Base-by-base conservation (phyloP, 345 rosid genomes). In the Eucalyptus polyanthemos region DNA sequence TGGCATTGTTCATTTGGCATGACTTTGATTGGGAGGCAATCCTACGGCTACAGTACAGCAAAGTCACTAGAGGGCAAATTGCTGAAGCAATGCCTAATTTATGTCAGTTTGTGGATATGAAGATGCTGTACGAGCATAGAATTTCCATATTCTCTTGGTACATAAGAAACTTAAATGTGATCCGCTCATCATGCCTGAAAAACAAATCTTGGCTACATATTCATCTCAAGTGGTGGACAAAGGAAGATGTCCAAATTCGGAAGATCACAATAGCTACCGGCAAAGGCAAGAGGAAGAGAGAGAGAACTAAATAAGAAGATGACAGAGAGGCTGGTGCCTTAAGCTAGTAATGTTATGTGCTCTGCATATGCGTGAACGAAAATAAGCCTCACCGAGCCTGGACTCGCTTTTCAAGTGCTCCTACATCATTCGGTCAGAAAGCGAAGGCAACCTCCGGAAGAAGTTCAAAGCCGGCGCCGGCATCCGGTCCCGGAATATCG, bases 351-450 rank as follows among this genome's bases (percentile, higher is more conserved):
- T 1, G 9, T 21, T 47, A 40, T 6, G 6, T 40, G 47, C 85
- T 76, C 85, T 40, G 85, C 47, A 76, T 21, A 21, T 21, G 25
- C 85, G 0, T 21, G 85, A 76, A 40, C 15, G 47, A 11, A 40
- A 40, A 76, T 40, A 40, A 40, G 47, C 85, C 85, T 40, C 13
- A 42, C 85, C 85, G 85, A 40, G 47, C 47, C 6, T 22, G 27
- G 13, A 6, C 85, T 76, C 85, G 13, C 47, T 76, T 76, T 76
- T 40, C 29, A 76, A 76, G 85, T 22, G 85, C 29, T 76, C 47
- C 44, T 91, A 96, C 99, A 96, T 96, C 88, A 97, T 93, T 58
- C 96, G 95, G 93, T 97, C 99, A 13, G 95, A 94, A 87, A 97
- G 90, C 3, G 98, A 94, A 15, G 99, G 98, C 44, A 97, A 90